Evolutionary conservation across 495 filamentous ascomycete genomes (phyloP).

Genomic region (Penicillium egyptiacum): DNA sequence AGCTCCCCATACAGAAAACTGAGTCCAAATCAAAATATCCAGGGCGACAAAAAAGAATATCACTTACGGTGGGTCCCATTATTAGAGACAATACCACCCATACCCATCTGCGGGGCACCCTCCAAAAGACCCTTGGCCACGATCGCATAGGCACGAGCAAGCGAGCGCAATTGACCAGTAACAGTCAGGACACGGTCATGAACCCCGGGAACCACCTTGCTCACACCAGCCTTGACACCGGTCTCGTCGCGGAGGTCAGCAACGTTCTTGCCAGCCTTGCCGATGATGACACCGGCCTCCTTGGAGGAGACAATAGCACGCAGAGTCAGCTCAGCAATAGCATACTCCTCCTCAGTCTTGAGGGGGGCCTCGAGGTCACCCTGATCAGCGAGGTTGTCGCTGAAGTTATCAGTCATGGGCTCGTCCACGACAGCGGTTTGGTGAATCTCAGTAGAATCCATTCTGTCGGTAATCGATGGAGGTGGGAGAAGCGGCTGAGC

Average conservation of each 20-base stretch:
- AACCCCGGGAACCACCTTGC: slow-evolving; percentile 96
- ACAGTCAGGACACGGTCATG: slow-evolving; percentile 96
- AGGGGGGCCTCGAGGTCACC: slow-evolving; percentile 69
- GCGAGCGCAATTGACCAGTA: slow-evolving; percentile 79
- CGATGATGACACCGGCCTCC: slow-evolving; percentile 97
- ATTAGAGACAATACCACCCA: slow-evolving; percentile 80
- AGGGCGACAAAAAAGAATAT: slow-evolving; percentile 1
- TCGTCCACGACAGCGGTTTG: slow-evolving; percentile 44
- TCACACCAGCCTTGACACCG: slow-evolving; percentile 94
- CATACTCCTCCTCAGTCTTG: slow-evolving; percentile 95
- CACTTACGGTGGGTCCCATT: slow-evolving; percentile 93
- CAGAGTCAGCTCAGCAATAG: slow-evolving; percentile 82
- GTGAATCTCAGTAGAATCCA: slow-evolving; percentile 51
- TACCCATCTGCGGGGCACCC: slow-evolving; percentile 89
- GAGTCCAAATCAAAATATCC: neutral
- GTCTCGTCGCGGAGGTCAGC: slow-evolving; percentile 96
- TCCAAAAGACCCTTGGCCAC: slow-evolving; percentile 89
- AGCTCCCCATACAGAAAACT: neutral
- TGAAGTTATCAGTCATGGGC: slow-evolving; percentile 51
- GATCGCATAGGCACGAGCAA: slow-evolving; percentile 87
- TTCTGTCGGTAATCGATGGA: slow-evolving; percentile 22
- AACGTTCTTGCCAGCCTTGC: slow-evolving; percentile 97
- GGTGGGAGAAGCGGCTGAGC: slow-evolving; percentile 10
- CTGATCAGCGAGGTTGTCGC: slow-evolving; percentile 48
- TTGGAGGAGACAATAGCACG: slow-evolving; percentile 98